Base-by-base conservation (phyloP, 2,329 filamentous ascomycete species). In the Exophiala calicioides region DNA sequence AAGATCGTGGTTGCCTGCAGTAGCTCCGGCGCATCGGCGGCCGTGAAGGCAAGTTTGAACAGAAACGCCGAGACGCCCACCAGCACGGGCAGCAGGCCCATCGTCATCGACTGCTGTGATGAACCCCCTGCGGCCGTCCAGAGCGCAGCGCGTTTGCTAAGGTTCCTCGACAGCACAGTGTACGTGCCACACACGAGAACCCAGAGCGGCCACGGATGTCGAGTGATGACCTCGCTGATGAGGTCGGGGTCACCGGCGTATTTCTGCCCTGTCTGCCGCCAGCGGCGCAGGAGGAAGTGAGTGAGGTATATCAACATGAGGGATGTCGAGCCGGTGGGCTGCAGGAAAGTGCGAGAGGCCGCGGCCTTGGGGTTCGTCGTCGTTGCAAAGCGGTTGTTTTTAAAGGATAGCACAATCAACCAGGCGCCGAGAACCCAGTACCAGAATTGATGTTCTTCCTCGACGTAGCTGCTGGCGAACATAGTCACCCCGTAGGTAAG, bases 361-460 rank as follows among this genome's bases (percentile, higher is more conserved):
- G 35, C 15, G 3, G 9, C 23, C n/a, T n/a, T 21, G 2, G 8
- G 15, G 3, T 18, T 13, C 18, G 26, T 15, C 9, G 19, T 29
- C 6, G 18, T 16, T 5, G 21, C 20, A 27, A 46, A 57, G 15
- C 54, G 23, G 19, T 38, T 27, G 20, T 49, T 48, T 39, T 48
- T 48, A 33, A 33, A 47, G 38, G 34, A 46, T 9, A 82, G 64
- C 47, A 72, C 72, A 45, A 73, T 65, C 33, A 75, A 68, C 68
- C 69, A 74, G 21, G 64, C 69, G 13, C 65, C 65, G 0, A 85
- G 79, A 1, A 81, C 70, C 90, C 91, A 97, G 68, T 98, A 97
- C 93, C 93, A 98, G 65, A 95, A 96, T 58, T 97, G 89, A 38
- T 98, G 93, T 66, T 98, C 93, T 69, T 98, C 93, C 67, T 98